Conservation (phyloP, 2,329 filamentous ascomycete genomes). For the Cladosporium sp. region DNA sequence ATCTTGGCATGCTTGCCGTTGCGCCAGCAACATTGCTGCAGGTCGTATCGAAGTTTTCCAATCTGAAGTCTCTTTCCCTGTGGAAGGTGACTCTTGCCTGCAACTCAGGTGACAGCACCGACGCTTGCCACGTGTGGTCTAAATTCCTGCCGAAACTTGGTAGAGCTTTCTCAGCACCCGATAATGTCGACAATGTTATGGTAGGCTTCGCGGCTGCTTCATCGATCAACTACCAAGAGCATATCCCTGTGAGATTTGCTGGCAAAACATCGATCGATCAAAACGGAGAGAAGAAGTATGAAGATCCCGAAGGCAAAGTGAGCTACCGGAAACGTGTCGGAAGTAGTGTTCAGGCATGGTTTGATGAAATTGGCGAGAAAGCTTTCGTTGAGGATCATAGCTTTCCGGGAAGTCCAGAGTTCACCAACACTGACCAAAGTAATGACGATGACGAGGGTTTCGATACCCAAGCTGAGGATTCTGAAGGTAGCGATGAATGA, state of each 20-base stretch:
- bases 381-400: neutral
- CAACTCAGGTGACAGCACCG: too few species aligned
- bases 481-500: conserved; percentile 3
- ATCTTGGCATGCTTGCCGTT: conserved; percentile 6
- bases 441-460: conserved; percentile 13
- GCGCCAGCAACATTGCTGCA: neutral
- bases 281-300: neutral
- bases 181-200: neutral
- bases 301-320: neutral
- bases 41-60: neutral
- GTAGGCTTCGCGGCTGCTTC: neutral
- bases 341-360: neutral
- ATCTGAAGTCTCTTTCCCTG: conserved; percentile 1
- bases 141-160: neutral
- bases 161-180: neutral
- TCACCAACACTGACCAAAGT: neutral
- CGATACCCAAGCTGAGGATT: neutral
- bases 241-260: neutral
- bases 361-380: neutral
- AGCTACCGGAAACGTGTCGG: conserved; percentile 6
- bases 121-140: neutral
- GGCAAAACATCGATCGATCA: neutral
- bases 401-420: too few species aligned
- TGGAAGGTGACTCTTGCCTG: neutral
- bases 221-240: neutral